These are phyloP conservation scores for Niebla homalea DNA, from an alignment of 495 filamentous ascomycete genomes.

Conservation along the genomic window DNA sequence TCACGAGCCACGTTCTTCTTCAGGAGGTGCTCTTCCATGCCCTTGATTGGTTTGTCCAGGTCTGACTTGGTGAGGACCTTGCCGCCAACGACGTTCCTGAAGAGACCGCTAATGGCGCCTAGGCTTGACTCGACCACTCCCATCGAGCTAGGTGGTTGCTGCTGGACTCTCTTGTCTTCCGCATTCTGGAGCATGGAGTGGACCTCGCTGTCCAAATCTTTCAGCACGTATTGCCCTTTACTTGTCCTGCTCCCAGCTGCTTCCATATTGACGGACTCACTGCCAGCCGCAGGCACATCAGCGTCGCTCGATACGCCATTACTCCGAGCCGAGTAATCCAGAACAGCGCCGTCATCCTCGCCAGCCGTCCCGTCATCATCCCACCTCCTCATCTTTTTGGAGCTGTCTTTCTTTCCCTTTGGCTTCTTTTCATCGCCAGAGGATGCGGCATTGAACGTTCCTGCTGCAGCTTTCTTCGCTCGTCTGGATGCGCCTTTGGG, in stretches of 20 bases:
- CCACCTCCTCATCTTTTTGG: conserved; percentile 82
- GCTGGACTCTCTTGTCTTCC: conserved; percentile 42
- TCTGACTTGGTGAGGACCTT: conserved; percentile 80
- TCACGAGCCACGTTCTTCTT: conserved; percentile 95
- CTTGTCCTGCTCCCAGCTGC: conserved; percentile 73
- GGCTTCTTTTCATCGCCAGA: conserved; percentile 71
- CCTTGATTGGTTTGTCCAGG: conserved; percentile 79
- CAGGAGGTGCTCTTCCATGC: conserved; percentile 89
- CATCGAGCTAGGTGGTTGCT: conserved; percentile 30
- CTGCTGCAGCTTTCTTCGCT: conserved; percentile 59
- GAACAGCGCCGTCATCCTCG: conserved; percentile 63
- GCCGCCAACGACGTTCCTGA: conserved; percentile 87
- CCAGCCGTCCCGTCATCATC: conserved; percentile 78
- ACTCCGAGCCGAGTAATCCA: conserved; percentile 66
- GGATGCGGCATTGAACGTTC: conserved; percentile 53
- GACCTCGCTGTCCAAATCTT: conserved; percentile 87
- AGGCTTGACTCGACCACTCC: conserved; percentile 67
- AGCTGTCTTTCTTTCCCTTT: conserved; percentile 40
- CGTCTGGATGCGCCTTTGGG: conserved; percentile 66
- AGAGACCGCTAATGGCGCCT: conserved; percentile 69
- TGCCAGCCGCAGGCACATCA: conserved; percentile 31
- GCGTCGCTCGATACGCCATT: conserved; percentile 37
- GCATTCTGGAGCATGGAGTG: conserved; percentile 68
- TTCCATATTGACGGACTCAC: conserved; percentile 63
- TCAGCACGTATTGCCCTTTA: conserved; percentile 87